These are phyloP conservation scores for Secale cereale DNA, from an alignment of 176 grass and related monocot genomes.

Conservation along the genomic window DNA sequence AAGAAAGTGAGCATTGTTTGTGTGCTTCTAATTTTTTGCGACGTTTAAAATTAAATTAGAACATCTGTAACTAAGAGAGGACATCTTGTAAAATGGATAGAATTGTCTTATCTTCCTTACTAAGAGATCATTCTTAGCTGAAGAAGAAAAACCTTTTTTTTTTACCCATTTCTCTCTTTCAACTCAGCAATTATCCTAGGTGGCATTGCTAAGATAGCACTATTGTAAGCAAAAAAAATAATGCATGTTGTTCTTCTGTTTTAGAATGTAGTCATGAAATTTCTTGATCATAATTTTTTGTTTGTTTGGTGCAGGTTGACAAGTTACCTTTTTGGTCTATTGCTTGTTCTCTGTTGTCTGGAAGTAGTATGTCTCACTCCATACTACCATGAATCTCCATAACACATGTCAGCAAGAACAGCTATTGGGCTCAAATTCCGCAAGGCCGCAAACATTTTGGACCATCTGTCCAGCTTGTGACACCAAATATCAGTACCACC, in stretches of 20 bases:
- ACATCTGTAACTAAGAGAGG: too few species aligned
- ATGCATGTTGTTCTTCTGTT: neutral
- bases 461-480: conserved; percentile 64
- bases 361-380: conserved; percentile 1
- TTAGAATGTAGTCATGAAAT: neutral
- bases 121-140: too few species aligned
- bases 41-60: too few species aligned
- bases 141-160: too few species aligned
- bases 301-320: conserved; percentile 13
- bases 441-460: conserved; percentile 61
- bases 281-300: neutral
- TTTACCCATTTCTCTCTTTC: too few species aligned
- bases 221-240: neutral
- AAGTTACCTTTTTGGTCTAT: neutral
- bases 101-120: too few species aligned
- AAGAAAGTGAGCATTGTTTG: too few species aligned
- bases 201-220: too few species aligned
- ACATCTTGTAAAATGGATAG: too few species aligned
- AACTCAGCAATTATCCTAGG: too few species aligned
- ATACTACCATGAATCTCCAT: conserved; percentile 25
- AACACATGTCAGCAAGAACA: neutral
- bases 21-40: too few species aligned
- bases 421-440: conserved; percentile 16
- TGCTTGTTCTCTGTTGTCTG: neutral
- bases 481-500: conserved; percentile 76